These are phyloP conservation scores for Trichosporon ovoides DNA, from an alignment of 1,284 basidiomycete species.

Conservation along the genomic window DNA sequence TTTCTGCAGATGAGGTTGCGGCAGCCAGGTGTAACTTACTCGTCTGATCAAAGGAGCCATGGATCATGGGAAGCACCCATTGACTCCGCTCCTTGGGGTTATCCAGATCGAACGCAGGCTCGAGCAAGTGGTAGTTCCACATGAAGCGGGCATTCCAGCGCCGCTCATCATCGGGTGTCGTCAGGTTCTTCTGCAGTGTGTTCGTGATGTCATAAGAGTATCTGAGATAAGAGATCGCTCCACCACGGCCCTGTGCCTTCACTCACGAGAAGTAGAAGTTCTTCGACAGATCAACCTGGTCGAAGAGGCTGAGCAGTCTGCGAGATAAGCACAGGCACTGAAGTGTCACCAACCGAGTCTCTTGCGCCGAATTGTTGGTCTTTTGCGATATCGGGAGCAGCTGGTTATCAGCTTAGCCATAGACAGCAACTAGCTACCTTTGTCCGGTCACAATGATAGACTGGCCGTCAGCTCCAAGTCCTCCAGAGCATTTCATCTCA, in stretches of 20 bases:
- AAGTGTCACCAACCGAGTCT: conserved; percentile 57
- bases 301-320: conserved; percentile 79
- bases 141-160: conserved; percentile 82
- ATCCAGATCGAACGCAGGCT: conserved; percentile 54
- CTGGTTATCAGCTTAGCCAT: conserved; percentile 26
- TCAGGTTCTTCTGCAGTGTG: conserved; percentile 90
- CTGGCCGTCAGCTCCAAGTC: conserved; percentile 26
- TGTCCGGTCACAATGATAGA: conserved; percentile 94
- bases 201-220: conserved; percentile 97
- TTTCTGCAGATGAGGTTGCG: conserved; percentile 55
- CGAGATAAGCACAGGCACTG: conserved; percentile 22
- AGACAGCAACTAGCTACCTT: too few species aligned
- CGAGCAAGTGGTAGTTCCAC: conserved; percentile 93
- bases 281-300: conserved; percentile 94
- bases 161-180: conserved; percentile 49
- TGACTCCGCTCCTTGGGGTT: conserved; percentile 56
- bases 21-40: conserved; percentile 58
- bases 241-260: too few species aligned
- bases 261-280: conserved; percentile 96
- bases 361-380: conserved; percentile 69
- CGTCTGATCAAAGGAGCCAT: conserved; percentile 92
- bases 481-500: conserved; percentile 17
- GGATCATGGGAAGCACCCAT: conserved; percentile 89
- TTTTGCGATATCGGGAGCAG: conserved; percentile 43
- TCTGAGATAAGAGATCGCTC: conserved; percentile 50